Percentiles rank a stretch among this genome's conserved stretches.
Evolutionary conservation across 805 yeast genomes (phyloP).

Genomic region (Sugiyamaella chiloensis): DNA sequence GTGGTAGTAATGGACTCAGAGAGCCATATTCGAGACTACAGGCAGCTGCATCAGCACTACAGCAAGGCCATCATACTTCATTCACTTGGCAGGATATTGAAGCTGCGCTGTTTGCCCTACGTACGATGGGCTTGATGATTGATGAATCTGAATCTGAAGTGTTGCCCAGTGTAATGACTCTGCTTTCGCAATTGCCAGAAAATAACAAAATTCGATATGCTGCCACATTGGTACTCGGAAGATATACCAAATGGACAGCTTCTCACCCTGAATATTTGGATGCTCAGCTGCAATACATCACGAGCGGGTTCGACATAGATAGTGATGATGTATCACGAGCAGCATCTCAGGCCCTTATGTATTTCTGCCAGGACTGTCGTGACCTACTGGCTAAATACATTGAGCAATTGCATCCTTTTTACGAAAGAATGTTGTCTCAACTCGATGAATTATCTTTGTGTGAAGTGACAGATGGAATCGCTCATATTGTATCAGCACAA

Average conservation of each 20-base stretch:
- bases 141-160: slow-evolving; percentile 59
- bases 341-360: slow-evolving; percentile 90
- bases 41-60: slow-evolving; percentile 33
- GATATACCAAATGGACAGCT: slow-evolving; percentile 94
- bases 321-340: slow-evolving; percentile 60
- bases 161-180: slow-evolving; percentile 73
- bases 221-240: slow-evolving; percentile 87
- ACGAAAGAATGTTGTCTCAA: slow-evolving; percentile 50
- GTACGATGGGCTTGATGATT: slow-evolving; percentile 94
- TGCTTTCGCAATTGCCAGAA: slow-evolving; percentile 69
- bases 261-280: slow-evolving; percentile 80
- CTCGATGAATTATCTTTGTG: slow-evolving; percentile 67
- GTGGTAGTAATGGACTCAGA: slow-evolving; percentile 63
- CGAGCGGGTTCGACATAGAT: slow-evolving; percentile 67
- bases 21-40: slow-evolving; percentile 68
- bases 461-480: slow-evolving; percentile 86
- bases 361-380: slow-evolving; percentile 89
- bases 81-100: slow-evolving; percentile 78
- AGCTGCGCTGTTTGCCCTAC: slow-evolving; percentile 82
- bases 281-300: slow-evolving; percentile 79
- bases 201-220: slow-evolving; percentile 87
- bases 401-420: slow-evolving; percentile 73
- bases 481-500: slow-evolving; percentile 70
- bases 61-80: slow-evolving; percentile 32
- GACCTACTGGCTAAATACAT: slow-evolving; percentile 58